Base-by-base conservation (phyloP, 2,329 filamentous ascomycete species). In the Drechmeria coniospora region DNA sequence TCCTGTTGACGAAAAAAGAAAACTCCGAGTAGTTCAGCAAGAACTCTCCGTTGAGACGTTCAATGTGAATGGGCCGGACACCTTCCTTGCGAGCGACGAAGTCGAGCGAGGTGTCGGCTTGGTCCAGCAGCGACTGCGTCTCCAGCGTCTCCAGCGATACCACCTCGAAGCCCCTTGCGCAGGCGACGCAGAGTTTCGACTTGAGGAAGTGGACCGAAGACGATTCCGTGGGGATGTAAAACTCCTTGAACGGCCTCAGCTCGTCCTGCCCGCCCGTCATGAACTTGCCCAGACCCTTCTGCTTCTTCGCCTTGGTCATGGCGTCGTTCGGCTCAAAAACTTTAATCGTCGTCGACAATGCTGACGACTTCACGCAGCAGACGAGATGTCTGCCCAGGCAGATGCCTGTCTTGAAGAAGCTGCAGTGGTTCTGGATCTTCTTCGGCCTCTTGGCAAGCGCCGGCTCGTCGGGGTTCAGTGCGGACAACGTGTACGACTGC, bases 251-350 rank as follows among this genome's bases (percentile, higher is more conserved):
- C 9, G 87, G 82, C 56, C 92, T 92, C 37, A 98, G 68, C 42
- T 93, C 83, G 52, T 98, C 90, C 50, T 94, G 86, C 7, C 84
- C 83, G 28, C 63, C 76, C 35, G 83, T 83, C 57, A 98, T 87
- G 75, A 98, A 92, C 59, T 92, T 93, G 40, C 81, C 78, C 34
- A 98, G 76, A 12, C 90, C 87, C 45, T 86, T 90, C 50, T 93
- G 92, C 61, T 92, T 94, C 62, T 90, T 92, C 32, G 81, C 82
- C 59, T 86, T 90, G 30, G 79, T 78, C 65, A 92, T 79, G 36
- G 83, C 79, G 49, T 95, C 90, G 57, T 92, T 93, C 1, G 90
- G 90, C 56, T 98, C 87, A 54, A 83, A 95, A n/a, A 95, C 90
- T 57, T 95, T 95, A 62, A 98, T 93, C 2, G 87, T 95, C 10